Percentiles rank a stretch among this genome's conserved stretches.
phyloP scores from a whole-genome alignment of 2,329 filamentous ascomycete species.

The Rutstroemia sydowiana region DNA sequence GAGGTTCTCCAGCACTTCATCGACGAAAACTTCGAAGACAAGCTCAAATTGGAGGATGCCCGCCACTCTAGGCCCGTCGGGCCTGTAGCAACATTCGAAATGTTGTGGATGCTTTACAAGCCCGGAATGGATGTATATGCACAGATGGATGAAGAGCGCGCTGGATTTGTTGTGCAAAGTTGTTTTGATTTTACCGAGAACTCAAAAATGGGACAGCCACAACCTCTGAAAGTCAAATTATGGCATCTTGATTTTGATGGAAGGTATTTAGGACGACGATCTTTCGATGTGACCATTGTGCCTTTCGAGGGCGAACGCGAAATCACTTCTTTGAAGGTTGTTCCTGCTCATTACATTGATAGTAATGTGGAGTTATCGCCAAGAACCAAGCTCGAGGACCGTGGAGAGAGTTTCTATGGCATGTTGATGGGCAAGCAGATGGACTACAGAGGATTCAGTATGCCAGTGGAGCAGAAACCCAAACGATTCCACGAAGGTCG shows the following conservation, averaged over 20 bases:
- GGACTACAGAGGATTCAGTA: constrained; percentile 21
- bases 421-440: constrained; percentile 20
- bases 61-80: constrained; percentile 10
- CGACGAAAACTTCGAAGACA: constrained; percentile 18
- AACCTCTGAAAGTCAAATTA: constrained; percentile 19
- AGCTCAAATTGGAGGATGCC: constrained; percentile 17
- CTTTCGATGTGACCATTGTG: constrained; percentile 20
- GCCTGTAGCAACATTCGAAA: constrained; percentile 20
- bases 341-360: constrained; percentile 20
- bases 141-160: constrained; percentile 16
- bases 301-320: constrained; percentile 26
- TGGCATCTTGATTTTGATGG: constrained; percentile 30
- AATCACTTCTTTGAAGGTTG: constrained; percentile 24
- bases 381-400: constrained; percentile 15
- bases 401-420: constrained; percentile 22
- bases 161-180: constrained; percentile 17
- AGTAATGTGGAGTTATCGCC: constrained; percentile 12
- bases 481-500: constrained; percentile 19
- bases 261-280: constrained; percentile 20
- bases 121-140: constrained; percentile 21
- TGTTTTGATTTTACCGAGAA: constrained; percentile 9
- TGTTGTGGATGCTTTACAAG: constrained; percentile 24
- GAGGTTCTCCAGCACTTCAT: constrained; percentile 18
- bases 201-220: constrained; percentile 13
- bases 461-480: constrained; percentile 17